phyloP scores from a whole-genome alignment of 2,329 filamentous ascomycete genomes.

The Fusarium sp. region DNA sequence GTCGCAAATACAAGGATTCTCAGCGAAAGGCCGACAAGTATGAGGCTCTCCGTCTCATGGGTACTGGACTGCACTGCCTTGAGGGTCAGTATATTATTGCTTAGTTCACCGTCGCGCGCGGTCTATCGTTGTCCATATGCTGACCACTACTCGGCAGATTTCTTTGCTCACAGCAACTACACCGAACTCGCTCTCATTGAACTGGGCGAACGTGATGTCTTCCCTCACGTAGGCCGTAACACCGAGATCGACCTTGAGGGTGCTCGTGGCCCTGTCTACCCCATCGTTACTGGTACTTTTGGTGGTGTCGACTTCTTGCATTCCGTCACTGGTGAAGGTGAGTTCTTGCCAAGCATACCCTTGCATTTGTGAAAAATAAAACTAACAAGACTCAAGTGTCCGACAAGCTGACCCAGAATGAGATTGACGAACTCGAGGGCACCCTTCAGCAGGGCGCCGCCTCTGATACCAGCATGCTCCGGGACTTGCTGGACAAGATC shows the following conservation, averaged over 20 bases:
- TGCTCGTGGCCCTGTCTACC: slow-evolving; percentile 76
- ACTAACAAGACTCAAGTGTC: slow-evolving; percentile 65
- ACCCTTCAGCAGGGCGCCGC: slow-evolving; percentile 75
- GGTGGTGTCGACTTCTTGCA: slow-evolving; percentile 95
- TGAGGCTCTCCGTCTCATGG: slow-evolving; percentile 87
- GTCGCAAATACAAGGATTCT: slow-evolving; percentile 72
- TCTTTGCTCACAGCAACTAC: slow-evolving; percentile 94
- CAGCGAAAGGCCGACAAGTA: slow-evolving; percentile 79
- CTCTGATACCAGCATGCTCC: slow-evolving; percentile 79
- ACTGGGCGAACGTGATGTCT: slow-evolving; percentile 82
- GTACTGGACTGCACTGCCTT: slow-evolving; percentile 89
- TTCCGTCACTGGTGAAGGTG: slow-evolving; percentile 79
- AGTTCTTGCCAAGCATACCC: slow-evolving; percentile 15
- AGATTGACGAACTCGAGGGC: slow-evolving; percentile 89
- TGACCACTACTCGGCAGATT: slow-evolving; percentile 66
- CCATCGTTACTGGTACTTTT: slow-evolving; percentile 90
- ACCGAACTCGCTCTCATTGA: slow-evolving; percentile 89
- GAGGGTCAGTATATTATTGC: slow-evolving; percentile 65
- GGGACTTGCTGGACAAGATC: slow-evolving; percentile 83
- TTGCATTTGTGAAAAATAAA: neutral
- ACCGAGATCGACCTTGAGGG: slow-evolving; percentile 79
- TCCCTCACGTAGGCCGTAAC: slow-evolving; percentile 85
- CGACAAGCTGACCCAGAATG: slow-evolving; percentile 91
- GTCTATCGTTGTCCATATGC: neutral
- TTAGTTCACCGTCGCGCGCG: neutral